Evolutionary conservation across 176 grass and related monocot species (phyloP).

Genomic region (Phragmites australis): DNA sequence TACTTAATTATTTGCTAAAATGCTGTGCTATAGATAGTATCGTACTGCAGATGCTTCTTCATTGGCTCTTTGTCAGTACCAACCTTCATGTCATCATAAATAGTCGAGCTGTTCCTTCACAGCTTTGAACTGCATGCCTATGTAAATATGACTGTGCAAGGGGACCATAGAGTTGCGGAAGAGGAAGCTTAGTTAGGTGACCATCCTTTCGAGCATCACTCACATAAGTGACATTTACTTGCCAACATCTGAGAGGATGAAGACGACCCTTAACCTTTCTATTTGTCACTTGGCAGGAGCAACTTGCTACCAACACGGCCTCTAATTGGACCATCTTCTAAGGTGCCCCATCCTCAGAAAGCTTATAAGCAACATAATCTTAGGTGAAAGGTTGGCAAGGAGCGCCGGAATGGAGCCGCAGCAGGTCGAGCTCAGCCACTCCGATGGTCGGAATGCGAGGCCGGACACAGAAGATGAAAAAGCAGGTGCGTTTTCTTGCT

Average conservation of each 20-base stretch:
- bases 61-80: not conserved
- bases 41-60: not conserved
- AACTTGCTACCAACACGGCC: slow-evolving; percentile 25
- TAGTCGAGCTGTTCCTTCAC: not conserved
- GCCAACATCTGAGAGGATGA: not conserved
- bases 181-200: slow-evolving; percentile 18
- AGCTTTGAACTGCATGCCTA: not conserved
- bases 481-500: slow-evolving; percentile 1
- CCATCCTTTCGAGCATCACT: not conserved
- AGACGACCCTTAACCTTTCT: slow-evolving; percentile 16
- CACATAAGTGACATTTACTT: slow-evolving; percentile 38
- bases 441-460: not conserved
- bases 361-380: slow-evolving; percentile 8
- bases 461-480: slow-evolving; percentile 1
- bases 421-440: slow-evolving; percentile 39
- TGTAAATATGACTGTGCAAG: not conserved
- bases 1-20: not conserved
- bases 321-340: slow-evolving; percentile 31
- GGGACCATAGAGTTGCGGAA: slow-evolving; percentile 18
- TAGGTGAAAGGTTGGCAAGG: slow-evolving; percentile 45
- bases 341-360: not conserved
- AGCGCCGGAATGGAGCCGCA: slow-evolving; percentile 38
- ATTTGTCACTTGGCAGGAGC: slow-evolving; percentile 28
- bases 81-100: not conserved
- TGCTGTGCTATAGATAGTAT: not conserved